phyloP scores from a whole-genome alignment of 2,329 filamentous ascomycete species.

The Monilinia fructicola region DNA sequence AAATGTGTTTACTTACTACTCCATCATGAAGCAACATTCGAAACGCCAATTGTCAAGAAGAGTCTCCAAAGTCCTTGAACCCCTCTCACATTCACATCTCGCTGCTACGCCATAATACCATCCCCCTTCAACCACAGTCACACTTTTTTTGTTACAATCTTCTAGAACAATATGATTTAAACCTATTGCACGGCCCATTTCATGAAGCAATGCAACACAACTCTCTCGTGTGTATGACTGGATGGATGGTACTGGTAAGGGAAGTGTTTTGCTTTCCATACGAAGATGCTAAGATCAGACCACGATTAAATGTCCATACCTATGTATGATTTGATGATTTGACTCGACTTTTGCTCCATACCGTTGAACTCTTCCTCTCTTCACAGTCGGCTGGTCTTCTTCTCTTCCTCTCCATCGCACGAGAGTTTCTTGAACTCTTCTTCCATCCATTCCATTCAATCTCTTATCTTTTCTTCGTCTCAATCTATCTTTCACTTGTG shows the following conservation, averaged over 20 bases:
- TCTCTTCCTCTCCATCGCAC: no score
- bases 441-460: not conserved
- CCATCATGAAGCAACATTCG: constrained; percentile 26
- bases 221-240: no score
- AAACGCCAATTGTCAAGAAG: constrained; percentile 22
- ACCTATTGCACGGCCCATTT: constrained; percentile 14
- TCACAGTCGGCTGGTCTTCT: no score
- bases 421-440: not conserved
- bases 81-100: no score
- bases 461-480: constrained; percentile 7
- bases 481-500: not conserved
- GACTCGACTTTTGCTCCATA: no score
- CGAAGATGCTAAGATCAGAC: not conserved
- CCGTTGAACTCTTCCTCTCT: no score
- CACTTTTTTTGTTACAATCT: not conserved
- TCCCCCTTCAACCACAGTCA: not conserved
- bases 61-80: no score
- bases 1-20: no score
- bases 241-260: constrained; percentile 5
- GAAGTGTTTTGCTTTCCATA: constrained; percentile 16
- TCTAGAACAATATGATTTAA: not conserved
- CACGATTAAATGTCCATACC: no score
- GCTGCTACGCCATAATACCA: not conserved
- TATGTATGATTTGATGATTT: no score
- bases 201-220: not conserved